Base-by-base conservation (phyloP, 2,329 filamentous ascomycete genomes). In the Sclerotinia nivalis region DNA sequence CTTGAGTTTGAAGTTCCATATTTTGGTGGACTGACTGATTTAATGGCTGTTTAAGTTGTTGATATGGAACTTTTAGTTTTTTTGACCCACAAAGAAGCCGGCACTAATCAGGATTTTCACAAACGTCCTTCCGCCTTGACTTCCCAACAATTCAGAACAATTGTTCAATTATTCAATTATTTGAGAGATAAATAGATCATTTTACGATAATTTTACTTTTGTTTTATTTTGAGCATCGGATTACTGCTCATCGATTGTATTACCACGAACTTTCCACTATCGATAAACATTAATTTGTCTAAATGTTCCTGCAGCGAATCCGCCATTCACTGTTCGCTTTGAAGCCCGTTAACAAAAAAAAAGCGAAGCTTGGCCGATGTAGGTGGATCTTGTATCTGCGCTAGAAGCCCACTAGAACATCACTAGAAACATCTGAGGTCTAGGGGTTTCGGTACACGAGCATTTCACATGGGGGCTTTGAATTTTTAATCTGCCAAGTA, bases 21-120 rank as follows among this genome's bases (percentile, higher is more conserved):
- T 64, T 69, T 69, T 65, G 67, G 67, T 69, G 67, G 67, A 55
- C 59, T 69, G 49, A 25, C 22, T 55, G 43, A 64, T 69, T 64
- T 37, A 28, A 55, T 40, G 34, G 22, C 20, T 60, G 37, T 25
- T 56, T 43, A 60, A 60, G 25, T 69, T 37, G 49, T 52, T 55
- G 67, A 65, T 37, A 59, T 67, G 54, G 54, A 28, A 47, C 47
- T 47, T 64, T 40, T 37, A 22, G 49, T 45, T 50, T 37, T 37
- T 45, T 43, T 45, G 67, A 69, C n/a, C 67, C 67, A 65, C 67
- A 69, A 69, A 65, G 58, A 55, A 69, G 67, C 67, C 67, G 67
- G 49, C 67, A 55, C 67, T 69, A 69, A 55, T 45, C 20, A 37
- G 58, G 22, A 40, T 62, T 34, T 43, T 31, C 34, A 34, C 8